Evolutionary conservation across 1,284 basidiomycete species (phyloP), one percentile per base, ranked within the genome.

Genomic region (Tranzscheliella williamsii): DNA sequence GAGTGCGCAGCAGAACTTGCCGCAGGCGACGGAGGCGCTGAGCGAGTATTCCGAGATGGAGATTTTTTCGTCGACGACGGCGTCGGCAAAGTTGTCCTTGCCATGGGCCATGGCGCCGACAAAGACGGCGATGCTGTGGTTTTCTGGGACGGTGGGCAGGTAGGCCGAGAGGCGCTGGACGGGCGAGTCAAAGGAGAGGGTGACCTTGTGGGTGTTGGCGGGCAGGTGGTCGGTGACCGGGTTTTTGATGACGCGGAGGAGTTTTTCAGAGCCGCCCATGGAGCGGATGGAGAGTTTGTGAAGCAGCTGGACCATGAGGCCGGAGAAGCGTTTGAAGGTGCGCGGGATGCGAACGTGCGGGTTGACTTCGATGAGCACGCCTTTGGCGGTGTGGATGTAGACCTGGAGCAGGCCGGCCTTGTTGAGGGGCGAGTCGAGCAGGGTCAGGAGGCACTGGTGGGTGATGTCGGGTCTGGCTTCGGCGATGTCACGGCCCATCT

Each of bases 401-500:
- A 99, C 93, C 79, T 98, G 94, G 7, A 98, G 84, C 24, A 91
- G 80, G 11, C 94, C 94, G 4, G 94, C 91, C 81, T 97, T 97
- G 84, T 99, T 99, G 45, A 98, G 82, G 0, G 94, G 94, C 31
- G 94, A 97, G 81, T 99, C 95, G 53, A 99, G 85, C 9, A 99
- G 83, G 0, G 94, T 99, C 57, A 99, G 82, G 7, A 99, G 85
- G 77, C 95, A 99, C 90, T 98, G 95, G 79, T 99, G 94, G 0
- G 95, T 98, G 75, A 98, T 98, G 79, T 98, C 95, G 5, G 95
- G 94, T 58, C 94, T 82, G 16, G 95, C 94, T 79, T 97, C 93
- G 17, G 95, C 93, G 67, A 98, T 98, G 80, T 99, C 95, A 70
- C 94, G 84, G 22, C 92, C 91, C 4, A 93, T 96, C 81, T 96